Evolutionary conservation across 257 asterid genomes (phyloP), one percentile per base, ranked within the genome.

Genomic region (Salvia rosmarinus): DNA sequence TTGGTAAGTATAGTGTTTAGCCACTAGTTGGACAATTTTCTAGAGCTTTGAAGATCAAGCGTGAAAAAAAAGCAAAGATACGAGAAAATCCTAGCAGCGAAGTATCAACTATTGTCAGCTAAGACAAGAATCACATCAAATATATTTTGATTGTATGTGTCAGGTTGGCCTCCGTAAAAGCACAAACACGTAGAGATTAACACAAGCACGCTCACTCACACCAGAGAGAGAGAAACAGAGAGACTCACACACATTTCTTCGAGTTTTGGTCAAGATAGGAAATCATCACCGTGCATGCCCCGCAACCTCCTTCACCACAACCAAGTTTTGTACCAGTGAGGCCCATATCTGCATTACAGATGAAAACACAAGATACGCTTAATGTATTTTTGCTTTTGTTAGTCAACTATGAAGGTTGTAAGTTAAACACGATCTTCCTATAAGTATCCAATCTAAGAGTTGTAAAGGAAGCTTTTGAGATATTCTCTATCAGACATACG

Each of bases 231-330:
- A 68, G 71, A 56, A 59, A n/a, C n/a, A 75, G 75, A 77, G 76
- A 79, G 77, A 88, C 98, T 94, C 86, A 94, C 99, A 94, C 90
- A 75, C 95, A 87, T 91, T 87, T 89, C 90, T 81, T 86, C 56
- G 69, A 70, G 70, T 67, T 88, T 47, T 67, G 95, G 77, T 94
- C 97, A 74, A 85, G 78, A 85, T 82, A 86, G 79, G 99, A 94
- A 71, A 94, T 75, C 99, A 94, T 91, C 64, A 94, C 99, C 42
- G 99, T 94, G 87, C 99, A 94, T 17, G 99, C 99, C 73, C 99
- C 99, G 65, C 99, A 94, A 34, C 99, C 99, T 79, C 99, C 99
- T 85, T 94, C 99, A 43, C 99, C 99, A 43, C 99, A 94, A 16
- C 99, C 99, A 75, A 94, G 96, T 85, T 94, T 94, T 23, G 99